Evolutionary conservation across 139 green algal genomes (phyloP).

Genomic region (Spirogloea muscicola): DNA sequence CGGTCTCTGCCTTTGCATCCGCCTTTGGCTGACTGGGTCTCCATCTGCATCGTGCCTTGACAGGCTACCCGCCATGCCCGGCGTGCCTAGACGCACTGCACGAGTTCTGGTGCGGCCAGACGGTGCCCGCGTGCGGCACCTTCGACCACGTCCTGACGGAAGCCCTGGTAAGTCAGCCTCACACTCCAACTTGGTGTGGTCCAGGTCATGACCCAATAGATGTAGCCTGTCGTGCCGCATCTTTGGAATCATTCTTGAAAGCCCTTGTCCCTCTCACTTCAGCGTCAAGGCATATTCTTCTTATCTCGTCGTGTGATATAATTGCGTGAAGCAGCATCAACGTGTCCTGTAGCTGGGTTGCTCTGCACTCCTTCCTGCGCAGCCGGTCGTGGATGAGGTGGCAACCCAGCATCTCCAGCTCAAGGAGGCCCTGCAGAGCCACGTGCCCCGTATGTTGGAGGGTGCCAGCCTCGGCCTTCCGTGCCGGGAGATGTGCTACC

Average conservation of each 20-base stretch:
- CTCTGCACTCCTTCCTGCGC: neutral
- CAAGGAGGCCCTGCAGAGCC: neutral
- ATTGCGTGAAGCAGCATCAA: no score
- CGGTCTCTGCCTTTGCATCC: no score
- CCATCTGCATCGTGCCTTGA: no score
- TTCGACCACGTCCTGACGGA: conserved; percentile 28
- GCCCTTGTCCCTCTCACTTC: no score
- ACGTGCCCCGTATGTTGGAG: conserved; percentile 11
- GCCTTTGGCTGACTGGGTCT: no score
- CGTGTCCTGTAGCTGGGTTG: no score
- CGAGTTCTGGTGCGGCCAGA: conserved; percentile 35
- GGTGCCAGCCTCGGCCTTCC: conserved; percentile 22
- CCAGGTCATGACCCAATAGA: no score
- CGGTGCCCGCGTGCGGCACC: conserved; percentile 32
- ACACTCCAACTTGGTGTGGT: no score
- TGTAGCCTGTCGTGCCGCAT: no score
- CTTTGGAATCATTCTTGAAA: no score
- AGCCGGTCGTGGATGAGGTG: neutral
- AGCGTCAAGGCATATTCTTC: no score
- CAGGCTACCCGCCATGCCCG: conserved; percentile 18
- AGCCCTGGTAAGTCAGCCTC: conserved; percentile 21
- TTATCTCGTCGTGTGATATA: no score
- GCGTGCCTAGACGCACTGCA: conserved; percentile 18
- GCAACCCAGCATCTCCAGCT: neutral
- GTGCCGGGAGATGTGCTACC: conserved; percentile 36